Evolutionary conservation across 2,329 filamentous ascomycete species (phyloP), one percentile per base, ranked within the genome.

Genomic region (Oidium heveae): DNA sequence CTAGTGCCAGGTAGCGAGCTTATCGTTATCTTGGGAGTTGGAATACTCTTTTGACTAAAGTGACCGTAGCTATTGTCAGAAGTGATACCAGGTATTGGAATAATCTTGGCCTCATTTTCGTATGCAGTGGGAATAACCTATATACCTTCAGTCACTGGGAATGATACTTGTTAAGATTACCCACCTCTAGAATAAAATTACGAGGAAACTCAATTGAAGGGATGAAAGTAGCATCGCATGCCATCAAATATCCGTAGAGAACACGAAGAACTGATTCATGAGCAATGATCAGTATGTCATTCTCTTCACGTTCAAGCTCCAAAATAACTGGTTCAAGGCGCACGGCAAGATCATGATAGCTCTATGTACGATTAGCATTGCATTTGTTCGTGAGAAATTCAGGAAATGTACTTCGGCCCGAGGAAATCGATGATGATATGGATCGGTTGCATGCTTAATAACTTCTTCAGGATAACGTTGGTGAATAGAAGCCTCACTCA

Each of bases 211-310:
- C 84, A 58, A 98, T 77, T 61, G 81, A 83, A 4, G 91, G 91
- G 58, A 98, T 98, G 64, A 94, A 87, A 67, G 83, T 84, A 9
- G 93, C 88, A 65, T 89, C 91, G 69, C 91, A 96, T 61, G 94
- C 91, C 91, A 98, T 98, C 41, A 98, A 74, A 68, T 98, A 98
- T 24, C 88, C 88, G 65, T 98, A 98, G 3, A 98, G 75, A 24
- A 98, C 91, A 46, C 91, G 84, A 50, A 98, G 75, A n/a, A 98
- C 91, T 53, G 86, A 94, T 67, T 98, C 91, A 67, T 98, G 91
- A 0, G 91, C 91, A 61, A 98, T 95, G 64, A 98, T 95, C 54
- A 98, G 76, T n/a, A 98, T 75, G 65, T 98, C 91, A 60, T 93
- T 94, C 62, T 95, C 86, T 69, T 98, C 91, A 46, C 91, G 82